Evolutionary conservation across 176 grass and related monocot species (phyloP).

Genomic region (Calamus simplicifolius): DNA sequence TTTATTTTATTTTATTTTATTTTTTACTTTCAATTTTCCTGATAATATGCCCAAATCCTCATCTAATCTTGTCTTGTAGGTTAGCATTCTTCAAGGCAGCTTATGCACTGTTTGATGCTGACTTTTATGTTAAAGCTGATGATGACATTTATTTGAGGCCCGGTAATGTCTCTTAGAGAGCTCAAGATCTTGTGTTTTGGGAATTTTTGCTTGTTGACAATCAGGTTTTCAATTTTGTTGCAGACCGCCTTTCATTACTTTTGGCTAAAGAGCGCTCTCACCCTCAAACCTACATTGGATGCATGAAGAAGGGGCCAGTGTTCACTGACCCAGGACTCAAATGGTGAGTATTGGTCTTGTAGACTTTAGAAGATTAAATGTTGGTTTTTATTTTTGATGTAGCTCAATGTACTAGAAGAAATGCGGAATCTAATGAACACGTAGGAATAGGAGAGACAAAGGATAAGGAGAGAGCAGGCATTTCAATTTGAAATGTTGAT

Average conservation of each 20-base stretch:
- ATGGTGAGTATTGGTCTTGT: constrained; percentile 50
- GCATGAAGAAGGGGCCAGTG: constrained; percentile 98
- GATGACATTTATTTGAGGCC: constrained; percentile 98
- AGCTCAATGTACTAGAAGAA: too few relatives aligned
- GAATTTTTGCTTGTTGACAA: constrained; percentile 15
- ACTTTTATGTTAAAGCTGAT: constrained; percentile 99
- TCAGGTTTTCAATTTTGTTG: constrained; percentile 14
- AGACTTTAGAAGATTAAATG: neutral
- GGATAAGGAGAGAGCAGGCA: too few relatives aligned
- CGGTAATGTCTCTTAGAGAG: constrained; percentile 29
- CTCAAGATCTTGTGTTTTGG: neutral
- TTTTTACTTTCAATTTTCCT: neutral
- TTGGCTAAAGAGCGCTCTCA: constrained; percentile 79
- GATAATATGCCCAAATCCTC: constrained; percentile 22
- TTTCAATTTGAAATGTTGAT: neutral
- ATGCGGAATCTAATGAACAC: too few relatives aligned
- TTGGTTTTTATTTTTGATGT: too few relatives aligned
- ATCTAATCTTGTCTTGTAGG: constrained; percentile 79
- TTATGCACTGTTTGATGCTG: constrained; percentile 88
- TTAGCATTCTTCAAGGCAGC: constrained; percentile 98
- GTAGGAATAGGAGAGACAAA: too few relatives aligned
- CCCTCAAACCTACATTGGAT: constrained; percentile 92
- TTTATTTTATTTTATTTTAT: too few relatives aligned
- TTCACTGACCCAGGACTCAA: constrained; percentile 97
- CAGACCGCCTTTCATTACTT: constrained; percentile 94